These are phyloP conservation scores for Aspergillus steynii DNA, from an alignment of 495 filamentous ascomycete genomes.

Conservation along the genomic window DNA sequence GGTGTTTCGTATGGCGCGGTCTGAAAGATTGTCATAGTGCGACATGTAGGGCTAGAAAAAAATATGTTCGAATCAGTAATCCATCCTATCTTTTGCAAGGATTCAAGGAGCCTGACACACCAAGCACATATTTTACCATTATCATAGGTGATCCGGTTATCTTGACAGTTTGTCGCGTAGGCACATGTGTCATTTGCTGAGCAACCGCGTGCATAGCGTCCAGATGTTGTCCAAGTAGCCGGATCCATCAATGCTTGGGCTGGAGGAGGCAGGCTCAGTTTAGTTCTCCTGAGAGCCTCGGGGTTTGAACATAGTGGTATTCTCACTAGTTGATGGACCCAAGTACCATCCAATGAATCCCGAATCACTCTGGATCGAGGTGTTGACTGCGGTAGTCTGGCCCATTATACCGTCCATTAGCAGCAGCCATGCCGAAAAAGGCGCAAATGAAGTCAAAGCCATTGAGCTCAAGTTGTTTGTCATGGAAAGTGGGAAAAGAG, in stretches of 20 bases:
- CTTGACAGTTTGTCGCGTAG: conserved; percentile 5
- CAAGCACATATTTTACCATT: conserved; percentile 4
- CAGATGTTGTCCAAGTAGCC: conserved; percentile 9
- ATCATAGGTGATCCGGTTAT: conserved; percentile 7
- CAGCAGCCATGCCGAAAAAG: conserved; percentile 3
- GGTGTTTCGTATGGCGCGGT: conserved; percentile 9
- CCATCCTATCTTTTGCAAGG: neutral
- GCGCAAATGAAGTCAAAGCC: neutral
- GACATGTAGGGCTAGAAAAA: conserved; percentile 1
- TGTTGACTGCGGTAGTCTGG: conserved; percentile 4
- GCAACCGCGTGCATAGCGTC: conserved; percentile 13
- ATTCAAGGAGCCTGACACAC: neutral
- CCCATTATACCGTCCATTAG: neutral
- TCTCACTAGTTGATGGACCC: conserved; percentile 10
- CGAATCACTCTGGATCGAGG: conserved; percentile 2
- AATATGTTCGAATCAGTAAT: neutral
- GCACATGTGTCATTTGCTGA: conserved; percentile 2
- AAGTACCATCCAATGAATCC: conserved; percentile 16
- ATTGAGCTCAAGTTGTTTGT: neutral
- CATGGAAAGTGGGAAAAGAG: neutral
- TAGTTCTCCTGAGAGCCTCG: neutral
- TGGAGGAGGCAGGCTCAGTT: neutral
- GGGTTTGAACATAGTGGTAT: neutral
- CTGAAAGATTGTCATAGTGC: conserved; percentile 17
- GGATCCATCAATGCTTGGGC: conserved; percentile 13